phyloP scores from a whole-genome alignment of 2,329 filamentous ascomycete genomes.

The Gaeumannomyces sp. region DNA sequence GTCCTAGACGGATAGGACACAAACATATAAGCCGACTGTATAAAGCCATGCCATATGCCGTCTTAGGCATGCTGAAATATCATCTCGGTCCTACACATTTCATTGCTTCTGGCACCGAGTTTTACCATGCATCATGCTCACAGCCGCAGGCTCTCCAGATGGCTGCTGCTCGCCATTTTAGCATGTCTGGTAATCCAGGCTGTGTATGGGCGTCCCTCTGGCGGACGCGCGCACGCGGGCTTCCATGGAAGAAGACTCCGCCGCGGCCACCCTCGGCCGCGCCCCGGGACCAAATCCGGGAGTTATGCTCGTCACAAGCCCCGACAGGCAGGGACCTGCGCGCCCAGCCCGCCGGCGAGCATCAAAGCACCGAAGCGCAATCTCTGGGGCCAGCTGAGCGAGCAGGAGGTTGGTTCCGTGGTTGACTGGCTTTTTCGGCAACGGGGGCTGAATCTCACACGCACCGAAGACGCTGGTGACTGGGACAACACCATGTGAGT shows the following conservation, averaged over 20 bases:
- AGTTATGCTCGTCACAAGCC: background rate
- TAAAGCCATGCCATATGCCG: background rate
- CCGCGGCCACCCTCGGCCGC: background rate
- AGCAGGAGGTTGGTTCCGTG: constrained; percentile 31
- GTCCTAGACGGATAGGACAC: background rate
- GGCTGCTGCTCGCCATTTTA: background rate
- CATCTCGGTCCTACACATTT: too few species aligned
- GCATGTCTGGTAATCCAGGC: background rate
- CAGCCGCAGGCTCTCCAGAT: background rate
- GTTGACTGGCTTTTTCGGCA: constrained; percentile 34
- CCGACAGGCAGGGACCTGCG: background rate
- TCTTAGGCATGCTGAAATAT: background rate
- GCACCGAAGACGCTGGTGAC: constrained; percentile 24
- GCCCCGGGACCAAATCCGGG: background rate
- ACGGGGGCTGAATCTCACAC: constrained; percentile 32
- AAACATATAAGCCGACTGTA: background rate
- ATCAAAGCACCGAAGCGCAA: constrained; percentile 34
- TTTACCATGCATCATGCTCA: background rate
- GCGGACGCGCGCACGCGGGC: too few species aligned
- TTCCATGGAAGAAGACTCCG: background rate
- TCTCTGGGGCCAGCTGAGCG: constrained; percentile 32
- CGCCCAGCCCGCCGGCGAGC: constrained; percentile 11
- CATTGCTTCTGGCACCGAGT: background rate
- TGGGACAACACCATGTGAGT: constrained; percentile 32
- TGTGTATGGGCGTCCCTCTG: too few species aligned